Evolutionary conservation across 331 rosid genomes (phyloP), one percentile per base, ranked within the genome.

Genomic region (Ulmus americana): DNA sequence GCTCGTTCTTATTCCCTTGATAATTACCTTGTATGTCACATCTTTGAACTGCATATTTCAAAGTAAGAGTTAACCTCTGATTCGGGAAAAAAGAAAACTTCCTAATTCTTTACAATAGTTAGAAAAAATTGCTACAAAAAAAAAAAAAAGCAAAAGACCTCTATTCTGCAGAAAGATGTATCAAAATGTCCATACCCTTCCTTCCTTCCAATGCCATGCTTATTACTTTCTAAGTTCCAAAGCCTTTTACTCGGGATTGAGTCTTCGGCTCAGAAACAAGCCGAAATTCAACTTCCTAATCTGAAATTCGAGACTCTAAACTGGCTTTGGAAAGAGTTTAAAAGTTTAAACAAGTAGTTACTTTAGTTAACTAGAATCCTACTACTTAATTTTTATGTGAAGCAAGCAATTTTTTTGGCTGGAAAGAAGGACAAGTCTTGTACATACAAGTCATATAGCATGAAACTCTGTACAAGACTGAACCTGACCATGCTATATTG

Each of bases 391-490:
- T 56, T 51, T 20, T 41, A 3, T 45, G n/a, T 39, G 40, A 63
- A 46, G 38, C 42, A 42, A 56, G 13, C 49, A 40, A 22, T 59
- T 51, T 63, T n/a, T 74, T 65, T 65, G 73, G 71, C 58, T 53
- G 82, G 82, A 80, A 80, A 76, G 67, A 77, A 67, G 80, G 87
- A 83, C 69, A 67, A 79, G 91, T 86, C 95, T 86, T 91, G 97
- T 84, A 90, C 89, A 82, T 50, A 68, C 72, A 71, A 64, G 60
- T 72, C 88, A 77, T 70, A 74, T 71, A 77, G 74, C 79, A 84
- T 80, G 83, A 88, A 80, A 70, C 84, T 72, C 72, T 73, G 95
- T 85, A 82, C 97, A 86, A 88, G 90, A 86, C 96, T 84, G 83
- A 86, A 88, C 96, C 92, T 91, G 96, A 71, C 74, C 80, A 82